phyloP scores from a whole-genome alignment of 768 basidiomycete genomes.

The Hygrocybe coccinea region DNA sequence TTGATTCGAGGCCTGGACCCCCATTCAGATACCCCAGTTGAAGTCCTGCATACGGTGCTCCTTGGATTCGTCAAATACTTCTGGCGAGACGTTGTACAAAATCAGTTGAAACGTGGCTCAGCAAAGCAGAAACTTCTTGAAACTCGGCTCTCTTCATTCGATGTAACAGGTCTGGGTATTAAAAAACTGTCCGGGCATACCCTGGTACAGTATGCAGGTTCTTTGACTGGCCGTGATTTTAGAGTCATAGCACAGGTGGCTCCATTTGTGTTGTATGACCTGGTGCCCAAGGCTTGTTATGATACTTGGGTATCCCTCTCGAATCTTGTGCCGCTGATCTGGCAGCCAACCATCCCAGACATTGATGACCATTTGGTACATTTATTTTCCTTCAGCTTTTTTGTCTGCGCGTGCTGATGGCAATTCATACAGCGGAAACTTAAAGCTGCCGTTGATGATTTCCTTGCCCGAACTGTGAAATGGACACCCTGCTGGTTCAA shows the following conservation, averaged over 20 bases:
- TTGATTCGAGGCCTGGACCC: constrained; percentile 27
- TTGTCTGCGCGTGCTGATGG: neutral
- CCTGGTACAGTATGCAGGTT: constrained; percentile 36
- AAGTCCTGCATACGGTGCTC: constrained; percentile 35
- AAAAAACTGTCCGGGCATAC: constrained; percentile 26
- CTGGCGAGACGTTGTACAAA: constrained; percentile 36
- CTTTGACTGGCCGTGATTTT: constrained; percentile 35
- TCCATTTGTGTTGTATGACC: constrained; percentile 34
- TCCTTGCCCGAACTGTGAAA: constrained; percentile 29
- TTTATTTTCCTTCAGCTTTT: neutral
- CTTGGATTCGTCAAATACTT: constrained; percentile 43
- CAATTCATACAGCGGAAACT: constrained; percentile 18
- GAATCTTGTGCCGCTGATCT: constrained; percentile 33
- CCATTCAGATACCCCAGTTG: constrained; percentile 33
- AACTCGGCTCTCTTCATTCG: constrained; percentile 24
- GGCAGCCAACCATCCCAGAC: constrained; percentile 36
- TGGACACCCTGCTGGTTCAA: constrained; percentile 35
- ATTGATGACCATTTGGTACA: constrained; percentile 32
- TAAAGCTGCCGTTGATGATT: constrained; percentile 29
- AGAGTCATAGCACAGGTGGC: constrained; percentile 32
- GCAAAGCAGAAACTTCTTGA: constrained; percentile 23
- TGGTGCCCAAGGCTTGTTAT: constrained; percentile 26
- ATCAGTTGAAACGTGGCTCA: constrained; percentile 19
- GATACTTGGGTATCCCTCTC: constrained; percentile 33
- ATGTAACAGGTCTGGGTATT: constrained; percentile 32